phyloP scores from a whole-genome alignment of 1,284 basidiomycete species.

The Apiotrichum brassicae region DNA sequence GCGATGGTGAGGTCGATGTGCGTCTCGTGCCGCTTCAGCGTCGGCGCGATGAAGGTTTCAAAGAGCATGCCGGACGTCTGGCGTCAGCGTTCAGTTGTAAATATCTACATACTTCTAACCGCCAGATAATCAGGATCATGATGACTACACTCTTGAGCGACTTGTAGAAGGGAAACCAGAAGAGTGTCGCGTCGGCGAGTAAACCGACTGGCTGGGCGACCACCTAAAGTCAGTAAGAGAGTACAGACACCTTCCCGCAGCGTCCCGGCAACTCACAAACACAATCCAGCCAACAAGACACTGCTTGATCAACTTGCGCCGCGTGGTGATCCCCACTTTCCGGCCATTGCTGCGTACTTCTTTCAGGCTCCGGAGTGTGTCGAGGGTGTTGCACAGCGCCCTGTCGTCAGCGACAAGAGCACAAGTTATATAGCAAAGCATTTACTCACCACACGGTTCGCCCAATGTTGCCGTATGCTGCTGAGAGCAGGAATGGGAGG shows the following conservation, averaged over 20 bases:
- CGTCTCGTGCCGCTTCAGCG: conserved; percentile 26
- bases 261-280: conserved; percentile 20
- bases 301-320: conserved; percentile 27
- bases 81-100: not conserved
- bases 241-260: not conserved
- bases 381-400: conserved; percentile 25
- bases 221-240: conserved; percentile 19
- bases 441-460: conserved; percentile 10
- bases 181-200: conserved; percentile 16
- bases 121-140: conserved; percentile 18
- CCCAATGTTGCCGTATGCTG: not conserved
- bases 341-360: conserved; percentile 27
- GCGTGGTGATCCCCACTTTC: conserved; percentile 22
- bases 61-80: conserved; percentile 27
- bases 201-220: conserved; percentile 10
- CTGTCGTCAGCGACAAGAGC: conserved; percentile 18
- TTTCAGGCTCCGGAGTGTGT: conserved; percentile 33
- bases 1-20: conserved; percentile 35
- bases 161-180: conserved; percentile 37
- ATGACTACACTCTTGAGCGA: conserved; percentile 22
- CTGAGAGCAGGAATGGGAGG: not conserved
- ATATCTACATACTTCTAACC: conserved; percentile 21
- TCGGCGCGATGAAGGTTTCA: conserved; percentile 17
- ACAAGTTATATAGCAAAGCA: not conserved
- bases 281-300: conserved; percentile 31